Base-by-base conservation (phyloP, 164 flowering plant genomes). In the Magnolia sinica region DNA sequence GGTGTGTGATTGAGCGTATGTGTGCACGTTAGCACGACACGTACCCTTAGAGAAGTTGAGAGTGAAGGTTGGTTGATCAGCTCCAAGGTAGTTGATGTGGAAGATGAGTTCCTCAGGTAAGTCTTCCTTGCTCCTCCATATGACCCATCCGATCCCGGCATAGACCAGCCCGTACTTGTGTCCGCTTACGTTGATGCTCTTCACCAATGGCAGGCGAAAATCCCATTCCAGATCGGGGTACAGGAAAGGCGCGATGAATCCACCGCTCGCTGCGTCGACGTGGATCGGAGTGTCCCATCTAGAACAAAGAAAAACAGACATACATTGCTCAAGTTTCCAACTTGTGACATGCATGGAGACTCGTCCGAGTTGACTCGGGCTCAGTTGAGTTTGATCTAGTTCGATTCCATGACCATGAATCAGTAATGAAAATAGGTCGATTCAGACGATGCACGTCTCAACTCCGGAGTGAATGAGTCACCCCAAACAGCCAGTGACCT, bases 201-300 rank as follows among this genome's bases (percentile, higher is more conserved):
- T 85, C 72, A 85, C 86, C 73, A 83, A 52, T 0, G 87, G 87
- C 37, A 85, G 70, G 24, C 86, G 79, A 74, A 86, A 86, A 51
- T 86, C 86, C 88, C 88, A 86, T 63, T 82, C 88, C 61, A 86
- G 73, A 14, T 84, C 85, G 0, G 88, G 88, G 80, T 86, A 84
- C 4, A 86, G 31, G 75, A 86, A 85, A 0, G 87, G 87, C 1
- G 87, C 87, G 8, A 85, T 82, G 74, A 85, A 85, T 4, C 87
- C 87, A 59, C 87, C 87, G 37, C 88, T 86, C 6, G 88, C 88
- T 2, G 88, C 88, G 31, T 86, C 88, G 9, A 86, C 88, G 79
- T 86, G 88, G 18, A 86, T 86, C 5, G 88, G 88, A 4, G 88
- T 86, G 59, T 84, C 84, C 86, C 88, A 86, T 64, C 86, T 86